Evolutionary conservation across 75 land plant species (phyloP), one percentile per base, ranked within the genome.

Genomic region (Picea sitchensis): DNA sequence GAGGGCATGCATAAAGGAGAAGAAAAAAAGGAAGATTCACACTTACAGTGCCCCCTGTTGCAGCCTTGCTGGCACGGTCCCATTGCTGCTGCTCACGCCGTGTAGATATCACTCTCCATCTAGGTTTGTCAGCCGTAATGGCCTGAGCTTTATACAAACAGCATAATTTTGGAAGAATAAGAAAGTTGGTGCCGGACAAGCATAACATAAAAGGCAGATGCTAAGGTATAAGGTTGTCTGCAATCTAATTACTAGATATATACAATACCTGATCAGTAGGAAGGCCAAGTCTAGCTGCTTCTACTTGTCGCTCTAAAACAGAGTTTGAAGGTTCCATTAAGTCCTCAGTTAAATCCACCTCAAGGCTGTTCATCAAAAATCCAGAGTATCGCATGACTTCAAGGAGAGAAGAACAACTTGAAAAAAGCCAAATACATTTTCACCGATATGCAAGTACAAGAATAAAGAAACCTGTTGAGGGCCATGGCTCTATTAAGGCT

Each of bases 11-110:
- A 44, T 79, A 21, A 34, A 38, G 54, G 7, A 23, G n/a, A 18
- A 76, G 51, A 5, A 60, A 76, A 59, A 15, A 57, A 41, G 20
- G 18, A 58, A 41, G 44, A 81, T 67, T 44, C 30, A 44, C 14
- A 82, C 93, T 73, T 82, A 95, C 98, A 86, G 84, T 91, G 87
- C 97, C 94, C 73, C 99, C 98, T 59, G 96, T 88, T 30, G 91
- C 86, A 47, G 95, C 93, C 79, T 91, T 95, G 26, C 73, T 82
- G 47, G 99, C 99, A 57, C 89, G 85, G 60, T 93, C 88, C 99
- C 98, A 97, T 82, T 86, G 87, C 20, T 86, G 85, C 65, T 88
- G 92, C 83, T 97, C 99, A 69, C 92, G 87, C 38, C 91, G 79
- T 73, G 98, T 95, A 17, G 99, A 95, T 57, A 80, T 94, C 38